phyloP scores from a whole-genome alignment of 305 asterid species.

The Stenogyne calaminthoides region DNA sequence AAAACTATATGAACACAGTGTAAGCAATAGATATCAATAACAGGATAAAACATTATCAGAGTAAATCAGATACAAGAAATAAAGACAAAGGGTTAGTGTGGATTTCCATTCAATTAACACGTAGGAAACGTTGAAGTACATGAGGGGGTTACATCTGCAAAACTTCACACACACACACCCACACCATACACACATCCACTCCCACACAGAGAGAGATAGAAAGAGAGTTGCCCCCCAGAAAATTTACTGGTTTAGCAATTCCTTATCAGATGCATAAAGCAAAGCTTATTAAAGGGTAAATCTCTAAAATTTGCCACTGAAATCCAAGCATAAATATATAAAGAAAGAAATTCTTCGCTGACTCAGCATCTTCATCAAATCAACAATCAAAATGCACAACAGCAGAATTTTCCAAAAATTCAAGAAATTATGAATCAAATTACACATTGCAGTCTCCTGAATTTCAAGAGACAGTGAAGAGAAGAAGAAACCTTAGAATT shows the following conservation, averaged over 20 bases:
- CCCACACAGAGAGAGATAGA: no score
- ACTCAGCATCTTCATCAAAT: conserved; percentile 15
- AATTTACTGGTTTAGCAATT: background rate
- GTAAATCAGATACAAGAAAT: background rate
- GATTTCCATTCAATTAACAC: background rate
- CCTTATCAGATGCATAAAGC: conserved; percentile 4
- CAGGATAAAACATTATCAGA: background rate
- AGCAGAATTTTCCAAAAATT: background rate
- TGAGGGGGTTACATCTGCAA: background rate
- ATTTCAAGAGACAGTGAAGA: background rate
- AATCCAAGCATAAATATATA: background rate
- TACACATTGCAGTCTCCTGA: background rate
- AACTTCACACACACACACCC: background rate
- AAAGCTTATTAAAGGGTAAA: background rate
- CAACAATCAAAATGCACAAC: background rate
- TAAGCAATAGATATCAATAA: background rate
- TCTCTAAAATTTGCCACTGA: background rate
- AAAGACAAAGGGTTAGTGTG: background rate
- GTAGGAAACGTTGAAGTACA: background rate
- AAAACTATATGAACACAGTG: background rate
- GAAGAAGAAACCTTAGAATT: conserved; percentile 56
- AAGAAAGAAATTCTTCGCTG: background rate
- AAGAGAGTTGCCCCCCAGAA: background rate
- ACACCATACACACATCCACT: no score
- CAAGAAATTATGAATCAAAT: background rate